These are phyloP conservation scores for Citrus hindsii DNA, from an alignment of 345 rosid genomes.

Conservation along the genomic window DNA sequence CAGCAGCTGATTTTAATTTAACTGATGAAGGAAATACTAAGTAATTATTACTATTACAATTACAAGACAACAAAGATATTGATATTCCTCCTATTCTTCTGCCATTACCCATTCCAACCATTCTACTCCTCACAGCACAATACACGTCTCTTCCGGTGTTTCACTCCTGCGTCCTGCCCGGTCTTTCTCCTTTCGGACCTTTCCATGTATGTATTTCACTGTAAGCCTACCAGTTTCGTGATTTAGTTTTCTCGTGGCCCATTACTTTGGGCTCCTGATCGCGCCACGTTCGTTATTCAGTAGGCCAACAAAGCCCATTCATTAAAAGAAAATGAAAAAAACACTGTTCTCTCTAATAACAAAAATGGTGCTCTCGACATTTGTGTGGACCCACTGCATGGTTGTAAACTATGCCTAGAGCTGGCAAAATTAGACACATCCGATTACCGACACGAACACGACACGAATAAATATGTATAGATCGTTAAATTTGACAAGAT, in stretches of 20 bases:
- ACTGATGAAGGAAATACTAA: neutral
- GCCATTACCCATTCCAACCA: neutral
- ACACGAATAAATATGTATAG: no score
- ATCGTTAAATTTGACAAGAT: fast-evolving
- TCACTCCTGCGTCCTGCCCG: no score
- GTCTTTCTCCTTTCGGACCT: no score
- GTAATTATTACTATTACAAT: neutral
- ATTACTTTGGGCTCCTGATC: neutral
- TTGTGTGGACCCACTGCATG: no score
- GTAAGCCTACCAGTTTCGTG: neutral
- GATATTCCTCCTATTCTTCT: neutral
- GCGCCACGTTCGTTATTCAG: neutral
- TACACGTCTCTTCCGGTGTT: no score
- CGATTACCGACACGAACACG: no score
- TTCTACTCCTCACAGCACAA: neutral
- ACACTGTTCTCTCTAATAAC: no score
- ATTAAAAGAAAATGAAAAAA: no score
- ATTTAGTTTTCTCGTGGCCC: neutral
- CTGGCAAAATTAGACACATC: no score
- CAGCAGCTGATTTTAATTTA: neutral
- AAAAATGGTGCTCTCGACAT: no score
- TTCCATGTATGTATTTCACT: no score
- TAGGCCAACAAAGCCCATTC: neutral
- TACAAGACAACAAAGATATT: neutral
- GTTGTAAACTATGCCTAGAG: no score